Conservation (phyloP, 805 yeast species). For the Wickerhamiella kazuoi region DNA sequence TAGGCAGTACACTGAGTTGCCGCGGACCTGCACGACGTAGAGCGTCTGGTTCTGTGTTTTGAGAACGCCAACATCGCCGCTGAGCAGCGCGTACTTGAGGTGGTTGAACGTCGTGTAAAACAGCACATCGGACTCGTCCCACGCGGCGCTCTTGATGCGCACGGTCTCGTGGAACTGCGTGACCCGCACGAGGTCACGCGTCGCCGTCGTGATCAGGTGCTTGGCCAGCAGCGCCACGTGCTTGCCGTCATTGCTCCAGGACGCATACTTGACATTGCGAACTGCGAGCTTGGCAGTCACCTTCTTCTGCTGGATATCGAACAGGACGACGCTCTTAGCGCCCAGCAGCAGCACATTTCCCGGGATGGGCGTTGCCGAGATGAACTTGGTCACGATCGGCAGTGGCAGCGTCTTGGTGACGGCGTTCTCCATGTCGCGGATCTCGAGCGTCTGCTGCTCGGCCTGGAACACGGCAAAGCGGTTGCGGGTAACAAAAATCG, state of each 20-base stretch:
- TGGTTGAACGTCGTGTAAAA: constrained; percentile 90
- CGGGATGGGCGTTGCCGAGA: constrained; percentile 54
- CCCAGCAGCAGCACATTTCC: constrained; percentile 70
- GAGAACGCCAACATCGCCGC: constrained; percentile 90
- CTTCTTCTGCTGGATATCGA: constrained; percentile 86
- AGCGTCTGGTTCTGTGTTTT: constrained; percentile 80
- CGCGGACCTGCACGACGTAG: constrained; percentile 54
- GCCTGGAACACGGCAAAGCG: constrained; percentile 71
- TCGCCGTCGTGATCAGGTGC: constrained; percentile 81
- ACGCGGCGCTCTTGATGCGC: constrained; percentile 88
- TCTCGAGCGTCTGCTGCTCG: constrained; percentile 47
- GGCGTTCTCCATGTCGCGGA: constrained; percentile 66
- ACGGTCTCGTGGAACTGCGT: constrained; percentile 91
- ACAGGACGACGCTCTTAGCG: constrained; percentile 52
- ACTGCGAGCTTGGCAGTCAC: constrained; percentile 50
- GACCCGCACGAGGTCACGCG: constrained; percentile 54
- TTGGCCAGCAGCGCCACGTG: constrained; percentile 76
- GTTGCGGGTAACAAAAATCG: constrained; percentile 85
- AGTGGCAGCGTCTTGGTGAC: constrained; percentile 61
- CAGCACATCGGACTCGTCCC: constrained; percentile 89
- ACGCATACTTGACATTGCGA: constrained; percentile 57
- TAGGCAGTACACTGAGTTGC: constrained; percentile 58
- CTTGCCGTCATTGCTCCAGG: constrained; percentile 80
- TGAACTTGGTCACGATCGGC: constrained; percentile 41
- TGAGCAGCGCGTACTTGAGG: constrained; percentile 78